Evolutionary conservation across 768 basidiomycete genomes (phyloP), one percentile per base, ranked within the genome.

Genomic region (Kwoniella europaea): DNA sequence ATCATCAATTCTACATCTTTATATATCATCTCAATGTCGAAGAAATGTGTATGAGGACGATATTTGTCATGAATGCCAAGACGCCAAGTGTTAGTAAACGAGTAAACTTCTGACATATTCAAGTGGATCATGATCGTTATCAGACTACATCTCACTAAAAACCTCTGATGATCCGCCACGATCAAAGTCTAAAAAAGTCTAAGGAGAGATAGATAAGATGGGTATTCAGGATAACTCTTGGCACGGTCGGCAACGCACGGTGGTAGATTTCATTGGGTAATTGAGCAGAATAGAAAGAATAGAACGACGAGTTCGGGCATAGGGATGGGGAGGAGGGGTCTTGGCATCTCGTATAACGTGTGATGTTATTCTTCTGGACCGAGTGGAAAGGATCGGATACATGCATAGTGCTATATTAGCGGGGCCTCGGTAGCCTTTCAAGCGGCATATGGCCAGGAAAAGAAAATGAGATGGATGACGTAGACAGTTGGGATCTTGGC

Each of bases 51-150:
- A 43, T 6, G 52, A 15, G 22, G 15, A 27, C 43, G 20, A 52
- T 24, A 18, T 56, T 56, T 16, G 24, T 57, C 15, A n/a, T 24
- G 7, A 10, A 54, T 57, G 67, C 67, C 67, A 68, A 68, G 67
- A 68, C 63, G 67, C 67, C 67, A 68, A 68, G 67, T 46, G 4
- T 35, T 4, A 35, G 35, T 35, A 35, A 35, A 35, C 7, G 35
- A 9, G 35, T 35, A 35, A 18, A 4, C 20, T 55, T 12, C 5
- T n/a, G 15, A 55, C 24, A 55, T 55, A 55, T 9, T 1, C 54
- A 55, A n/a, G 54, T 55, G 54, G n/a, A 55, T 55, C 15, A 6
- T 4, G 12, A 12, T 24, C n/a, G 46, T 50, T 50, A 15, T 50
- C 46, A 50, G 18, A 50, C 46, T 35, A 35, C 7, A 35, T 35